Evolutionary conservation across 441 rosid genomes (phyloP).

Genomic region (Populus hybrid): DNA sequence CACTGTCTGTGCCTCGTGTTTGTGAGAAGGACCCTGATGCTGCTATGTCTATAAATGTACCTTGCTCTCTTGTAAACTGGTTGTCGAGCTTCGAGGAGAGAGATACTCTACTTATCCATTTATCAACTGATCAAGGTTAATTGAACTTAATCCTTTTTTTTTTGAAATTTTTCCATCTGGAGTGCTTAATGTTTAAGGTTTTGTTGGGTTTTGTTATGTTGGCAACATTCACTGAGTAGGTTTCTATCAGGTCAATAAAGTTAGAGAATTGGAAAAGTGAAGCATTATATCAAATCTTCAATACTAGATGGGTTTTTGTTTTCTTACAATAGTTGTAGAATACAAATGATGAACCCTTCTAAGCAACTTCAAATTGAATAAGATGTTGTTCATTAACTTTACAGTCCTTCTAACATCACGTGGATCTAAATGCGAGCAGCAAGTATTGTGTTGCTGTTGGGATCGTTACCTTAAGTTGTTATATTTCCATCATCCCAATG

Average conservation of each 20-base stretch:
- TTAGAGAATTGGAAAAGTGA: not conserved
- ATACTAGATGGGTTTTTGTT: not conserved
- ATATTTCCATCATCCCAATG: not conserved
- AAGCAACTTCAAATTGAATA: not conserved
- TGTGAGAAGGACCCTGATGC: conserved; percentile 74
- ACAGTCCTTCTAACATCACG: not conserved
- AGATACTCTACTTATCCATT: conserved; percentile 59
- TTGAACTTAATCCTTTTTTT: not conserved
- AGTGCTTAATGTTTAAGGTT: not conserved
- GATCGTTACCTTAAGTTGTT: not conserved
- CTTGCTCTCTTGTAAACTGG: conserved; percentile 69
- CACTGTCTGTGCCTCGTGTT: conserved; percentile 72
- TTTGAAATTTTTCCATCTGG: not conserved
- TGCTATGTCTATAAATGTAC: conserved; percentile 67
- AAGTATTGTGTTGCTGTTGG: not conserved
- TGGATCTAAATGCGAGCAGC: not conserved
- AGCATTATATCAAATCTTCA: not conserved
- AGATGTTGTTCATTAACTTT: not conserved
- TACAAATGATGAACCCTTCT: not conserved
- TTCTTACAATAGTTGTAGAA: not conserved
- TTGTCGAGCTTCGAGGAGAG: conserved; percentile 36
- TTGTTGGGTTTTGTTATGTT: not conserved
- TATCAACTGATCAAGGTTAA: conserved; percentile 89
- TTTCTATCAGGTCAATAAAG: too few relatives aligned
- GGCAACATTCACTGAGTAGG: not conserved